Evolutionary conservation across 257 asterid species (phyloP).

Genomic region (Przewalskia tangutica): DNA sequence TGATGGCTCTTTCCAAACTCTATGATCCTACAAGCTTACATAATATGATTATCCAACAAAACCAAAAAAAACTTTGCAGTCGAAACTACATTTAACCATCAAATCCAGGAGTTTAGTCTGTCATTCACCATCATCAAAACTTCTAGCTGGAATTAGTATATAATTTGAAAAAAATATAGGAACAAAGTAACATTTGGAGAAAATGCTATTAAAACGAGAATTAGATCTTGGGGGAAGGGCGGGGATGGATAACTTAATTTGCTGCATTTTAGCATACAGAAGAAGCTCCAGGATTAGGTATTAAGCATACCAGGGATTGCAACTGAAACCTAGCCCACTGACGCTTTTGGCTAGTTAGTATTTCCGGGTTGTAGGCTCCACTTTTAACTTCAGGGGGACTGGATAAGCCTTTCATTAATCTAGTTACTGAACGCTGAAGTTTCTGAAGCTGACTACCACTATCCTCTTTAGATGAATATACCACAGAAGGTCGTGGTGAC

Average conservation of each 20-base stretch:
- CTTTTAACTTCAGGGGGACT: constrained; percentile 68
- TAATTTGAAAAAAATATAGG: background rate
- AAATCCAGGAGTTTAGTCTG: background rate
- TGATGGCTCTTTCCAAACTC: constrained; percentile 84
- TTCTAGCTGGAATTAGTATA: background rate
- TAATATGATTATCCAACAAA: constrained; percentile 28
- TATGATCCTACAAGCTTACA: constrained; percentile 68
- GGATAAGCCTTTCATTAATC: constrained; percentile 74
- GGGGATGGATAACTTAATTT: background rate
- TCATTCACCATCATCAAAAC: background rate
- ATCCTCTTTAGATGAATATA: constrained; percentile 81
- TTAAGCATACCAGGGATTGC: constrained; percentile 74
- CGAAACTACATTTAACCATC: background rate
- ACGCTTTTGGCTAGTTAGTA: constrained; percentile 92
- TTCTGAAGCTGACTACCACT: constrained; percentile 65
- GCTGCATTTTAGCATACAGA: background rate
- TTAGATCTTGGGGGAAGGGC: background rate
- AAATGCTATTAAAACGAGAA: background rate
- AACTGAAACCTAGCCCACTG: constrained; percentile 97
- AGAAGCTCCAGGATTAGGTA: background rate
- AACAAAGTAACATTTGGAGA: background rate
- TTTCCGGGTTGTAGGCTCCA: constrained; percentile 85
- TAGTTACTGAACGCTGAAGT: constrained; percentile 81
- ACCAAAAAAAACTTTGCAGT: constrained; percentile 5
- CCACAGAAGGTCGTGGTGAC: constrained; percentile 84